Evolutionary conservation across 140 eudicot species (phyloP), one percentile per base, ranked within the genome.

Genomic region (Erigeron philadelphicus): DNA sequence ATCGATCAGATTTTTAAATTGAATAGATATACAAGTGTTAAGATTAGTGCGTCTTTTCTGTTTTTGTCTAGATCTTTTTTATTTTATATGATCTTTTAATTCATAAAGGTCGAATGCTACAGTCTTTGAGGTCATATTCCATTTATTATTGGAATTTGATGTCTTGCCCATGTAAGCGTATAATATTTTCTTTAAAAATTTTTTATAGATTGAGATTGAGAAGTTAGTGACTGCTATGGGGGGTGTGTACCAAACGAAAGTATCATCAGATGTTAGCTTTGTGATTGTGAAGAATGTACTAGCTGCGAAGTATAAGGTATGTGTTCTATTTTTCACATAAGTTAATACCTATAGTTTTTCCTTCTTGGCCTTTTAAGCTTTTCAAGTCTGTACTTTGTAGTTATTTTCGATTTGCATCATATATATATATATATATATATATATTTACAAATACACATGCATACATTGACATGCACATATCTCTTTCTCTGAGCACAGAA

Each of bases 151-250:
- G 61, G 9, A 54, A 15, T 10, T 18, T 55, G 23, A 19, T 55
- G 4, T 55, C 58, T 18, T 55, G 18, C 38, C 21, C 11, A 6
- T 10, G 1, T 7, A 55, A 55, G 31, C 9, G 38, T 25, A n/a
- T 55, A 44, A 7, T 72, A 43, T 1, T 31, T 69, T 52, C 45
- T 49, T 48, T 11, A 18, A 45, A 45, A 71, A 13, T 70, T 53
- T 64, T 63, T 72, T 79, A 82, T 69, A 92, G 98, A 86, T 65
- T 75, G 84, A 83, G 75, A 82, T 92, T 61, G 81, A 64, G 58
- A 86, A 88, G 82, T 68, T 88, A 78, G 95, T 92, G 55, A 73
- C 84, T 38, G 95, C 95, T 10, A 93, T 93, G 98, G 96, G 96
- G 66, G 98, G 98, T 57, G 59, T 75, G 63, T 73, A 89, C 81